Percentiles rank a stretch among this genome's conserved stretches.
Evolutionary conservation across 1,284 basidiomycete species (phyloP).

Genomic region (Anthracocystis setariae): DNA sequence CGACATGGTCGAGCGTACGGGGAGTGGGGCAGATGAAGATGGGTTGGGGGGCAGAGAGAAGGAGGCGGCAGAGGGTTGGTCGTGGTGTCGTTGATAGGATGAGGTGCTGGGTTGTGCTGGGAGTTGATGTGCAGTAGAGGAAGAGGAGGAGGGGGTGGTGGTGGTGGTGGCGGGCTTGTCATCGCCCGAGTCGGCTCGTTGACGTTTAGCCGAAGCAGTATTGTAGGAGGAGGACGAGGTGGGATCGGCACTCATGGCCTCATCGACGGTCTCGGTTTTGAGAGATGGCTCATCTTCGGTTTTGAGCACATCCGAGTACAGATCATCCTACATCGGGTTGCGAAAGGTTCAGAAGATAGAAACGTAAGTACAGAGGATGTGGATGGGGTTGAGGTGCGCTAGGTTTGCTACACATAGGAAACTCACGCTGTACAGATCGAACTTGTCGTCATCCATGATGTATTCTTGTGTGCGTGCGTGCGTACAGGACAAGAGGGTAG

Average conservation of each 20-base stretch:
- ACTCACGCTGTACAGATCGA: constrained; percentile 61
- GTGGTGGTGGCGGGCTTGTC: constrained; percentile 18
- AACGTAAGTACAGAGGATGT: neutral
- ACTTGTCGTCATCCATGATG: constrained; percentile 54
- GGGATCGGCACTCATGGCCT: constrained; percentile 9
- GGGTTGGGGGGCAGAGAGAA: constrained; percentile 5
- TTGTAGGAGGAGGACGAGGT: too few relatives aligned
- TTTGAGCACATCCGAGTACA: constrained; percentile 53
- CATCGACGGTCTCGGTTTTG: constrained; percentile 20
- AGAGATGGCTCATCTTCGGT: constrained; percentile 26
- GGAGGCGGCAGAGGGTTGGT: constrained; percentile 6
- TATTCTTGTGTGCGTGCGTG: neutral
- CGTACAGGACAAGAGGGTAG: constrained; percentile 4
- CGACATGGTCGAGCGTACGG: constrained; percentile 17
- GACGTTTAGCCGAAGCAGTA: constrained; percentile 17
- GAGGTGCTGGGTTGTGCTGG: constrained; percentile 15
- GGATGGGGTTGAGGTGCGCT: neutral
- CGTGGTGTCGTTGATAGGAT: constrained; percentile 31
- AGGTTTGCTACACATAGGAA: neutral
- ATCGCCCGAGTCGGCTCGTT: constrained; percentile 33
- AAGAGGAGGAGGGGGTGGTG: too few relatives aligned
- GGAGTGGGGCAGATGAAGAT: constrained; percentile 3
- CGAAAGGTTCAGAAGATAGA: neutral
- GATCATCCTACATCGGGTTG: constrained; percentile 35
- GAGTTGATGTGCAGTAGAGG: neutral